Percentiles rank a stretch among this genome's conserved stretches.
These are phyloP conservation scores for Leishmania mexicana DNA, from an alignment of 208 protist species.

Conservation along the genomic window DNA sequence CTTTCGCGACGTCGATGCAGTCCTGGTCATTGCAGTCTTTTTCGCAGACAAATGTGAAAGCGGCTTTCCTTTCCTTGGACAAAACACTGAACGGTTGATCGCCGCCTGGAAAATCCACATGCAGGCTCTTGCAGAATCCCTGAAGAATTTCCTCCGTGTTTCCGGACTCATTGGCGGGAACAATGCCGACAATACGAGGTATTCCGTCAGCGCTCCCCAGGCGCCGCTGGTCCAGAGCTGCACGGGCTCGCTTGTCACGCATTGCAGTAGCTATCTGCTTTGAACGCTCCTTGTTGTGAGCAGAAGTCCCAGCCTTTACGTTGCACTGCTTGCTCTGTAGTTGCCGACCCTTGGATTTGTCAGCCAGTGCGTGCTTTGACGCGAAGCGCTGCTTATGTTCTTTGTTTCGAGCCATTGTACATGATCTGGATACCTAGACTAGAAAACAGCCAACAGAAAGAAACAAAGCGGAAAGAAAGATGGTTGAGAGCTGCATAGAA, in stretches of 20 bases:
- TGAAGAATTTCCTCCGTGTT: slow-evolving; percentile 78
- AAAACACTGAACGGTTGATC: slow-evolving; percentile 60
- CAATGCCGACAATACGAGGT: slow-evolving; percentile 75
- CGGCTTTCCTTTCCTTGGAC: slow-evolving; percentile 63
- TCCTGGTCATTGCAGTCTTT: slow-evolving; percentile 84
- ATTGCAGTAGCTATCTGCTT: slow-evolving; percentile 49
- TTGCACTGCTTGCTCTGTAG: slow-evolving; percentile 39
- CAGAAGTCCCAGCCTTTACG: slow-evolving; percentile 46
- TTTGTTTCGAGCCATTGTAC: slow-evolving; percentile 77
- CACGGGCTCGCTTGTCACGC: slow-evolving; percentile 51
- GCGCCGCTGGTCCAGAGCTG: slow-evolving; percentile 51
- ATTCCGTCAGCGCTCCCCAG: slow-evolving; percentile 51
- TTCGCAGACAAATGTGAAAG: slow-evolving; percentile 85
- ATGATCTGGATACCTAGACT: not conserved
- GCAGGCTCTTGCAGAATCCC: slow-evolving; percentile 55
- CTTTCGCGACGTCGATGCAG: slow-evolving; percentile 82
- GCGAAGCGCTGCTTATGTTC: slow-evolving; percentile 62
- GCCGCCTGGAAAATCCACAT: slow-evolving; percentile 32
- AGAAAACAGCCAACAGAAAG: not conserved
- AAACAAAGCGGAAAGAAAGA: not conserved
- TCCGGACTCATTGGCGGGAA: slow-evolving; percentile 85
- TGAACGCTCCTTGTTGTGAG: slow-evolving; percentile 52
- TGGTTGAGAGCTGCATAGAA: not conserved
- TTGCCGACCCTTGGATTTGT: slow-evolving; percentile 69
- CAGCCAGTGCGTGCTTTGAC: slow-evolving; percentile 50